phyloP scores from a whole-genome alignment of 2,329 filamentous ascomycete species.

The Paracamarosporium sp. region DNA sequence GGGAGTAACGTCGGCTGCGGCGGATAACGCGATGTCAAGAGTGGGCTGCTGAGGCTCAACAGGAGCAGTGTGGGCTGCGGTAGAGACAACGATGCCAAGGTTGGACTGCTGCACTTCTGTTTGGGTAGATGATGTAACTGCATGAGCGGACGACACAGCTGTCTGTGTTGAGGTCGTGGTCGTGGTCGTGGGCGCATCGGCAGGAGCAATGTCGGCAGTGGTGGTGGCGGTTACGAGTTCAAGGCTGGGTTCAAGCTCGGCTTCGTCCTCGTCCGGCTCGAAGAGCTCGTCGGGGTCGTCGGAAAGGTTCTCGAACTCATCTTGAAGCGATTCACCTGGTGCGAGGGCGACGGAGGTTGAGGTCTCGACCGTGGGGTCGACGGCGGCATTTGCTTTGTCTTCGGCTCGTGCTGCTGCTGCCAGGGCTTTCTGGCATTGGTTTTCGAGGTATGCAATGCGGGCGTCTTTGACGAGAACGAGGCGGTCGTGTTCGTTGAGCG shows the following conservation, averaged over 20 bases:
- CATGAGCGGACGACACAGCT: neutral
- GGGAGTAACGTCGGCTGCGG: neutral
- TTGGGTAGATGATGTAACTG: neutral
- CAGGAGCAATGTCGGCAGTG: neutral
- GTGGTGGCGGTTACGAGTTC: neutral
- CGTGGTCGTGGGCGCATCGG: neutral
- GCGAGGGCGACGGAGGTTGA: neutral
- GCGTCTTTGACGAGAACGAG: constrained; percentile 4
- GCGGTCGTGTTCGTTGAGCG: neutral
- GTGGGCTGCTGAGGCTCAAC: neutral
- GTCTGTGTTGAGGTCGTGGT: neutral
- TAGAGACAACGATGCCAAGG: neutral
- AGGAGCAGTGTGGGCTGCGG: neutral
- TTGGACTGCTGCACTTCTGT: neutral
- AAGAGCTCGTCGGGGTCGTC: neutral
- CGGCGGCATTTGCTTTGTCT: neutral
- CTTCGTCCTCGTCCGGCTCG: neutral
- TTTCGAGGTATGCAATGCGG: constrained; percentile 2
- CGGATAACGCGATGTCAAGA: neutral
- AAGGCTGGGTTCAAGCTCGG: neutral
- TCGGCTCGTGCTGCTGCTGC: neutral
- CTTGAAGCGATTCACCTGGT: neutral
- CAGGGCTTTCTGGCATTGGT: neutral
- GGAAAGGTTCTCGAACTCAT: neutral
- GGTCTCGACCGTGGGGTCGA: neutral